Evolutionary conservation across 441 rosid species (phyloP).

Genomic region (Corymbia calophylla): DNA sequence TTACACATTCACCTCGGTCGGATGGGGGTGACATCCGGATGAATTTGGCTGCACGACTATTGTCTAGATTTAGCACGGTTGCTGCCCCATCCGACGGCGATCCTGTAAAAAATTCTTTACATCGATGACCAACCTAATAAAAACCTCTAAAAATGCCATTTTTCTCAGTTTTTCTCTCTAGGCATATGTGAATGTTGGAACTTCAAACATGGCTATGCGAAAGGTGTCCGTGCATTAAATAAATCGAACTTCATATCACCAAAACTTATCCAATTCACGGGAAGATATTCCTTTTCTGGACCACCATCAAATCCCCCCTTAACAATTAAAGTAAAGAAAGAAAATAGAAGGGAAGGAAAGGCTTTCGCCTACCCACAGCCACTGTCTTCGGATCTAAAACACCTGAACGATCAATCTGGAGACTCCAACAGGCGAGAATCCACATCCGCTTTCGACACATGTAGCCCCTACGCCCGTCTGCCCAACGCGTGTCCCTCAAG

Average conservation of each 20-base stretch:
- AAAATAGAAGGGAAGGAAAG: too few species aligned
- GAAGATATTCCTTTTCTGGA: neutral
- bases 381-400: neutral
- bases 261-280: neutral
- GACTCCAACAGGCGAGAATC: neutral
- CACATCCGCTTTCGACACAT: neutral
- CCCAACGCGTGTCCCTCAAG: neutral
- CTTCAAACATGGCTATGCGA: neutral
- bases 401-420: neutral
- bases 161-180: neutral
- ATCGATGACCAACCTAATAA: neutral
- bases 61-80: too few species aligned
- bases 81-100: neutral
- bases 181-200: neutral
- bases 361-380: neutral
- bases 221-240: neutral
- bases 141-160: neutral
- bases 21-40: neutral
- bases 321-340: neutral
- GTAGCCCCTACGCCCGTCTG: neutral
- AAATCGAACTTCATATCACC: neutral
- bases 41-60: neutral
- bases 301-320: neutral
- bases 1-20: neutral
- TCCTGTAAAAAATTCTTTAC: neutral